These are phyloP conservation scores for Corniculantispora saksenae DNA, from an alignment of 2,329 filamentous ascomycete species.

Conservation along the genomic window DNA sequence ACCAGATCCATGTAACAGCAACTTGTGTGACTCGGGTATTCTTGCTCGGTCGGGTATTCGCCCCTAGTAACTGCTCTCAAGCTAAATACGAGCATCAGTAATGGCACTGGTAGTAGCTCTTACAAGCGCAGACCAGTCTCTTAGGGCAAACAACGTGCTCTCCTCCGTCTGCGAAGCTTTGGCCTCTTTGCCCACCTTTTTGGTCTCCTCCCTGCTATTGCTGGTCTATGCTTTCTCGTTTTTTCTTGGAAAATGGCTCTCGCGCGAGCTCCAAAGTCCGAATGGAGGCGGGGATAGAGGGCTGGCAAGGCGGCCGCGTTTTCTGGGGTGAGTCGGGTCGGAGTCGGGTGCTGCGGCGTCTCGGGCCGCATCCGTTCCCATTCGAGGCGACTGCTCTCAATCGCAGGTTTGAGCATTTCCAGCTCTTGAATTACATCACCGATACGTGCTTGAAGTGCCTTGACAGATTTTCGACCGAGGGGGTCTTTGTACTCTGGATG, in stretches of 20 bases:
- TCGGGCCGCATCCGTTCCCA: conserved; percentile 60
- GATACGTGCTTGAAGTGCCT: conserved; percentile 49
- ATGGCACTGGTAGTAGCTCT: not conserved
- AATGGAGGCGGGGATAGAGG: not conserved
- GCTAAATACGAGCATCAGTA: not conserved
- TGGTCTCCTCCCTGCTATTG: not conserved
- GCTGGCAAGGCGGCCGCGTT: not conserved
- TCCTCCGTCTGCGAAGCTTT: not conserved
- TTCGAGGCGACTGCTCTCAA: conserved; percentile 69
- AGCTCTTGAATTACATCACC: conserved; percentile 66
- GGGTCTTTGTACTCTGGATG: conserved; percentile 75
- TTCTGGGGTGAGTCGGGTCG: not conserved
- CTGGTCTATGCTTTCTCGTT: not conserved
- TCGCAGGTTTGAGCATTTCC: conserved; percentile 76
- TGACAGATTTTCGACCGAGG: conserved; percentile 64
- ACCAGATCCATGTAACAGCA: not conserved
- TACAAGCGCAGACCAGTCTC: not conserved
- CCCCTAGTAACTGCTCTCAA: not conserved
- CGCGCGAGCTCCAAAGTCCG: not conserved
- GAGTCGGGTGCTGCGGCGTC: not conserved
- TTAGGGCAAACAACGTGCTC: conserved; percentile 5
- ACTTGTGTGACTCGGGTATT: not conserved
- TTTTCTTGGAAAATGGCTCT: not conserved
- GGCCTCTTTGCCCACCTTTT: not conserved
- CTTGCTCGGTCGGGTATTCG: not conserved